phyloP scores from a whole-genome alignment of 2,329 filamentous ascomycete species.

The Ascochyta lentis region DNA sequence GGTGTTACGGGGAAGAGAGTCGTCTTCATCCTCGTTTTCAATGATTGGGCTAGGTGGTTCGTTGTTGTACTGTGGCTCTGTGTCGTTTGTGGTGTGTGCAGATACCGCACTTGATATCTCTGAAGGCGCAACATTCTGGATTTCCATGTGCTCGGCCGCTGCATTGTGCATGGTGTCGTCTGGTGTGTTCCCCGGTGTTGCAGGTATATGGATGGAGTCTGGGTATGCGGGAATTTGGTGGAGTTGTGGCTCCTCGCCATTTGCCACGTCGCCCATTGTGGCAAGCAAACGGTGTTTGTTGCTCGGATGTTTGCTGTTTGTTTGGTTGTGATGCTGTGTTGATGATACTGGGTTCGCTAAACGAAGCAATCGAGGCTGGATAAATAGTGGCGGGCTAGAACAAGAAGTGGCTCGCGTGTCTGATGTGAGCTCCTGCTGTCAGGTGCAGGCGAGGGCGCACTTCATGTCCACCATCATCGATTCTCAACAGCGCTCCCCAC shows the following conservation, averaged over 20 bases:
- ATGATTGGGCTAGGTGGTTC: background rate
- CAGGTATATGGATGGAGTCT: background rate
- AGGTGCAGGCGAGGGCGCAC: slow-evolving; percentile 1
- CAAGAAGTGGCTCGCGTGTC: background rate
- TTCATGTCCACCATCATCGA: background rate
- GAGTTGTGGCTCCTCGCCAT: background rate
- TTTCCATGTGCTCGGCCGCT: background rate
- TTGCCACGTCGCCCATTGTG: slow-evolving; percentile 5
- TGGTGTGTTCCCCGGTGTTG: background rate
- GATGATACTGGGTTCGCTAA: background rate
- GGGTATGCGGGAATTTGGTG: background rate
- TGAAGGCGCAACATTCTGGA: background rate
- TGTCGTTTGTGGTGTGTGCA: background rate
- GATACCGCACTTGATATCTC: background rate
- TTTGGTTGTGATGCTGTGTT: background rate
- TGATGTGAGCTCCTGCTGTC: background rate
- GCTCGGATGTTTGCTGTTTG: background rate
- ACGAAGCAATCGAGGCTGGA: background rate
- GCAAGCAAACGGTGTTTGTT: background rate
- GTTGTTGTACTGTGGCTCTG: background rate
- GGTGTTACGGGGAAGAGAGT: background rate
- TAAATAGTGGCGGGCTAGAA: background rate
- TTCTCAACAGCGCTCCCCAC: background rate
- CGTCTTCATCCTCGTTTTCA: background rate
- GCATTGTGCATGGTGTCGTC: background rate